phyloP scores from a whole-genome alignment of 768 basidiomycete genomes.

The Pilatotrama ljubarskyi region DNA sequence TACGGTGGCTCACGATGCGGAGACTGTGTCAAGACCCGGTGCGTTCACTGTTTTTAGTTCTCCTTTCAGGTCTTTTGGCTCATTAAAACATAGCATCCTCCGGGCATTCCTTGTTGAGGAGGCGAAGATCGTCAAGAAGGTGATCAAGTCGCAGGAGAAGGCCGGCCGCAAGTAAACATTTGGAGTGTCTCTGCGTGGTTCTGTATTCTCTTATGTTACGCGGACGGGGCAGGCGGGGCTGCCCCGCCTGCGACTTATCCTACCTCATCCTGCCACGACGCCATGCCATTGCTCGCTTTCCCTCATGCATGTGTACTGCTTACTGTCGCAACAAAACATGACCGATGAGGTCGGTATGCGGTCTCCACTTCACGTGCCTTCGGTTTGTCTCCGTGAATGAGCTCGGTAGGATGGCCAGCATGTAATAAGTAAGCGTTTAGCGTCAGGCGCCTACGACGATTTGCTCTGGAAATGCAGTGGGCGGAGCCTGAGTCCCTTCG shows the following conservation, averaged over 20 bases:
- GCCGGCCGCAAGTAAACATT: slow-evolving; percentile 31
- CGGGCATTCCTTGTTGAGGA: slow-evolving; percentile 99
- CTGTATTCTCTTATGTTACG: slow-evolving; percentile 19
- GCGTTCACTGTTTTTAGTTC: slow-evolving; percentile 33
- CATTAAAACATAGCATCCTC: slow-evolving; percentile 74
- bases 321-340: slow-evolving; percentile 29
- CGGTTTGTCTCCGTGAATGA: background rate
- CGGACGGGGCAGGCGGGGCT: slow-evolving; percentile 16
- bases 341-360: slow-evolving; percentile 32
- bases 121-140: slow-evolving; percentile 99
- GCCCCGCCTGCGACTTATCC: slow-evolving; percentile 2
- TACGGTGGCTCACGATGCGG: slow-evolving; percentile 99
- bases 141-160: slow-evolving; percentile 89
- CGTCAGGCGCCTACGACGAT: too few species aligned
- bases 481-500: too few species aligned
- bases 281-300: slow-evolving; percentile 28
- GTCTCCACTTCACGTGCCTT: slow-evolving; percentile 1
- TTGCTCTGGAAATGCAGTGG: too few species aligned
- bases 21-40: slow-evolving; percentile 94
- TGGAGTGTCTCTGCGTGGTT: slow-evolving; percentile 4
- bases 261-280: slow-evolving; percentile 24
- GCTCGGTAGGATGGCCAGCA: background rate
- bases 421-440: background rate
- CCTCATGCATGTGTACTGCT: slow-evolving; percentile 32
- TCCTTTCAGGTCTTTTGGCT: background rate